Percentiles rank a stretch among this genome's conserved stretches.
These are phyloP conservation scores for Paspalum notatum DNA, from an alignment of 176 grass and related monocot genomes.

Conservation along the genomic window DNA sequence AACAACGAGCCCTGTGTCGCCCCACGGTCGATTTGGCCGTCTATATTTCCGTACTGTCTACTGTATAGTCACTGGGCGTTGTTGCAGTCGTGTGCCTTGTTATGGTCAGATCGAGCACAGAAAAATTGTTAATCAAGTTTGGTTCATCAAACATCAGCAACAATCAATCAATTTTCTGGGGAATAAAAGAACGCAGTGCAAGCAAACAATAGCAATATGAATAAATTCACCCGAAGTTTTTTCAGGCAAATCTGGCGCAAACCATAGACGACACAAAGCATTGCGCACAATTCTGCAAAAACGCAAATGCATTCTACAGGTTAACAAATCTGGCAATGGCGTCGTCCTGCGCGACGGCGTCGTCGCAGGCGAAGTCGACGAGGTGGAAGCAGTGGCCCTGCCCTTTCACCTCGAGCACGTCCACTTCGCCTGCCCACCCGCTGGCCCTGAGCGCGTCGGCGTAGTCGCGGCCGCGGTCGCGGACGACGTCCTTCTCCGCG, in stretches of 20 bases:
- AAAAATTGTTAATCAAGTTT: background rate
- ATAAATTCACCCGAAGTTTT: background rate
- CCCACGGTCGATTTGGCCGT: too few species aligned
- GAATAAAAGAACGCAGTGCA: background rate
- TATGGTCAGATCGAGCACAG: too few species aligned
- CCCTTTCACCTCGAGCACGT: conserved; percentile 47
- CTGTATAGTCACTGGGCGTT: too few species aligned
- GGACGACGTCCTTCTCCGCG: conserved; percentile 51
- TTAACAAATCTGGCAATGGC: conserved; percentile 55
- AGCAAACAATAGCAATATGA: background rate
- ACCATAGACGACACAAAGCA: background rate
- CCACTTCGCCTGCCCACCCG: conserved; percentile 52
- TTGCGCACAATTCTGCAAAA: background rate
- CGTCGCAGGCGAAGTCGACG: conserved; percentile 37
- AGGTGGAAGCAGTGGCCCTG: conserved; percentile 59
- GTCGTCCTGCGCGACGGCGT: conserved; percentile 51
- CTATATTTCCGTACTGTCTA: too few species aligned
- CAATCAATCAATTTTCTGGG: background rate
- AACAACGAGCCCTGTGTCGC: too few species aligned
- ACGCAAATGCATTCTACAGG: conserved; percentile 20
- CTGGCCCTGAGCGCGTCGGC: conserved; percentile 43
- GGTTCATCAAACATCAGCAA: background rate
- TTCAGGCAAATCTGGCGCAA: background rate
- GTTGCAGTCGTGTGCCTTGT: too few species aligned
- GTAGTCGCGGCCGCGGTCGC: conserved; percentile 52